These are phyloP conservation scores for Trypanosoma caninum DNA, from an alignment of 208 protist genomes.

Conservation along the genomic window DNA sequence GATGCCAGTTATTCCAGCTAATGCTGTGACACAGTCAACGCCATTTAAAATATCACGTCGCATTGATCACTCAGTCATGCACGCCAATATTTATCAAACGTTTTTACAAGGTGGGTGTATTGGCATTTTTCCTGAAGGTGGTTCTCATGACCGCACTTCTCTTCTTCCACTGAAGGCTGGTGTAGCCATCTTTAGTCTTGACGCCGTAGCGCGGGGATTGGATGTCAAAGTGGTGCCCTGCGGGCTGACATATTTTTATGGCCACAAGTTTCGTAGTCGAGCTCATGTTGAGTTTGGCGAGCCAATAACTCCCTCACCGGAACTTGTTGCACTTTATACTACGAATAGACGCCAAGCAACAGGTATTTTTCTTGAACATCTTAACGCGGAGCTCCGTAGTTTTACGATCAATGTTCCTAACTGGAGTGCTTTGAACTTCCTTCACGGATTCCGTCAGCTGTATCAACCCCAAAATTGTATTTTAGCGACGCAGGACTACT, in stretches of 20 bases:
- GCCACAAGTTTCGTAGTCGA: constrained; percentile 90
- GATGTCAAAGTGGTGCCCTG: constrained; percentile 85
- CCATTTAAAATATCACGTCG: constrained; percentile 75
- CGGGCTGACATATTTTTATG: constrained; percentile 91
- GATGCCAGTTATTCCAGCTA: constrained; percentile 48
- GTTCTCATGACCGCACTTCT: constrained; percentile 93
- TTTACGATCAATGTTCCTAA: constrained; percentile 92
- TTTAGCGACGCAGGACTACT: constrained; percentile 72
- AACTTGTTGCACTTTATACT: constrained; percentile 67
- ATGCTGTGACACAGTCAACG: constrained; percentile 36
- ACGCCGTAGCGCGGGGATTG: constrained; percentile 80
- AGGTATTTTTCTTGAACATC: constrained; percentile 70
- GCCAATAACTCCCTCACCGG: constrained; percentile 66
- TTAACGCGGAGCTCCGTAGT: constrained; percentile 73
- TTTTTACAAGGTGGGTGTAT: constrained; percentile 83
- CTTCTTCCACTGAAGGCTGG: constrained; percentile 95
- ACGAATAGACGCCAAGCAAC: constrained; percentile 82
- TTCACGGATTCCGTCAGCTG: constrained; percentile 88
- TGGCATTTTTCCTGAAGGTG: constrained; percentile 96
- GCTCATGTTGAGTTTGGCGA: constrained; percentile 89
- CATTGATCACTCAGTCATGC: constrained; percentile 92
- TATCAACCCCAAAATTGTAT: constrained; percentile 84
- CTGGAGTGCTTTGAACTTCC: constrained; percentile 84
- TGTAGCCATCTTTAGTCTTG: constrained; percentile 92
- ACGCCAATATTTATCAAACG: constrained; percentile 86